Evolutionary conservation across 352 stramenopile species (phyloP).

Genomic region (Phytophthora melonis): DNA sequence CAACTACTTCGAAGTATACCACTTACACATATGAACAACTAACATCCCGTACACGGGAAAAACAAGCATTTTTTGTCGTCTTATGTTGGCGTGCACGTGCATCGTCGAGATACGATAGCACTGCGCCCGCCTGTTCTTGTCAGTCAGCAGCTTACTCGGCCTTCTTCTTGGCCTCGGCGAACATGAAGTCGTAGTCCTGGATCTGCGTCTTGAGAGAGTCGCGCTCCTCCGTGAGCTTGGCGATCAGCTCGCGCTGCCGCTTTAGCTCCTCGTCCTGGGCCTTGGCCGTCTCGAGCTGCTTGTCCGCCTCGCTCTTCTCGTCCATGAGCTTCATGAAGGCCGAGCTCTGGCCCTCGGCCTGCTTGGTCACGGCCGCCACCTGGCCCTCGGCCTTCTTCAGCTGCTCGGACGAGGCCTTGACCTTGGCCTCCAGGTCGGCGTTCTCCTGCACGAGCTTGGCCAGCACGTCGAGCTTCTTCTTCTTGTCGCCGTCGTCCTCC

Average conservation of each 20-base stretch:
- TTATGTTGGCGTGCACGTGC: not conserved
- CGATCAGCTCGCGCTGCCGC: constrained; percentile 54
- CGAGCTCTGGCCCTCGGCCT: constrained; percentile 77
- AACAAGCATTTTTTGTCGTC: constrained; percentile 10
- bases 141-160: constrained; percentile 54
- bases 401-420: constrained; percentile 47
- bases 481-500: constrained; percentile 43
- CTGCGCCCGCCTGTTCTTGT: constrained; percentile 3
- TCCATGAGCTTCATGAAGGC: constrained; percentile 89
- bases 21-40: not conserved
- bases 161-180: constrained; percentile 90
- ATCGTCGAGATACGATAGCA: not conserved
- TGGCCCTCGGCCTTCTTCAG: constrained; percentile 57
- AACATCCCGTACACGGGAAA: constrained; percentile 4
- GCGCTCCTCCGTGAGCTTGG: constrained; percentile 62
- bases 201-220: constrained; percentile 83
- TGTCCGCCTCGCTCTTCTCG: constrained; percentile 71
- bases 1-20: not conserved
- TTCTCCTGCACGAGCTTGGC: constrained; percentile 75
- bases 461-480: constrained; percentile 56
- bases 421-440: constrained; percentile 50
- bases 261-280: constrained; percentile 56
- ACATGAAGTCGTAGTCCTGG: constrained; percentile 92
- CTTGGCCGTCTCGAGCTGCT: constrained; percentile 54
- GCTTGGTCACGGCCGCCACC: constrained; percentile 75